Base-by-base conservation (phyloP, 768 basidiomycete genomes). In the Auriculariales sp. region DNA sequence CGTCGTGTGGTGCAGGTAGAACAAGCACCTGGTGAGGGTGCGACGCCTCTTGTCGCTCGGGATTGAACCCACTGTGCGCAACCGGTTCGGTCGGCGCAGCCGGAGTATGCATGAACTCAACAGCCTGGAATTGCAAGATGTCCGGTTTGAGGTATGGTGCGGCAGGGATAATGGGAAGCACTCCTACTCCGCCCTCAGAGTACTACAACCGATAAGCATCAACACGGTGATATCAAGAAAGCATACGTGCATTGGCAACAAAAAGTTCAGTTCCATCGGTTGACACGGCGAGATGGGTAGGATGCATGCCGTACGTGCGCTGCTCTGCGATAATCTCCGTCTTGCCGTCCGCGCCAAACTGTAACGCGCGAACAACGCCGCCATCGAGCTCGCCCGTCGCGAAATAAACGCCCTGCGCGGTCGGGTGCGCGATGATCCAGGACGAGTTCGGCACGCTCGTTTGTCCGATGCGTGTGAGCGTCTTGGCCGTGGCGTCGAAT, bases 1-100 rank as follows among this genome's bases (percentile, higher is more conserved):
- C 82, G 25, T 67, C 58, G 45, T 70, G 67, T 9, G 31, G 31
- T n/a, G 67, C 62, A 28, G 70, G 62, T 33, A 75, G 71, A 12
- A 78, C 57, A 50, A 72, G 57, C 29, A 79, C 76, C 57, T 90
- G 83, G 64, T 91, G 89, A 0, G 85, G 83, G 59, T 92, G 90
- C 3, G 86, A 71, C 4, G 66, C 62, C 49, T 78, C 74, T 59
- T 92, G 90, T 29, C 89, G 73, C 17, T 73, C 72, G 4, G 84
- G 84, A 1, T 88, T 85, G 0, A 68, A 66, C 1, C 75, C 78
- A 15, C 58, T 60, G 45, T 86, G 70, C 36, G 67, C 59, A 27
- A 76, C 56, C 5, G 51, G n/a, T 45, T 29, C 25, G 35, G 24
- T 39, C 28, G 56, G 53, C 42, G 60, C 53, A 47, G 55, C 39